Percentiles rank a stretch among this genome's conserved stretches.
Evolutionary conservation across 305 asterid species (phyloP).

Genomic region (Fraxinus floribunda): DNA sequence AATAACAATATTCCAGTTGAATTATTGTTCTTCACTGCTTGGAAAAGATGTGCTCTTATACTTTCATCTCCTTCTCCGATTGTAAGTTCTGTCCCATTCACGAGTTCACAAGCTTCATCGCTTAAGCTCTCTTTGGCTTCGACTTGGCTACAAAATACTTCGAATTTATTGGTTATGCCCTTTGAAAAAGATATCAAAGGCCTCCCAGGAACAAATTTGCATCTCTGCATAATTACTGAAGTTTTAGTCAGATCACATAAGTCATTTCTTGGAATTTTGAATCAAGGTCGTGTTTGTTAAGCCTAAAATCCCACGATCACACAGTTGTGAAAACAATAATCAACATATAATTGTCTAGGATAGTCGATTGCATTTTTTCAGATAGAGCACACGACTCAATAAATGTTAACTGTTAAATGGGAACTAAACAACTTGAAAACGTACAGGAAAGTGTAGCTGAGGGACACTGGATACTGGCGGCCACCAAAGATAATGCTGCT

Average conservation of each 20-base stretch:
- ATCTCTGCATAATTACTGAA: conserved; percentile 75
- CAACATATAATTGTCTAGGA: background rate
- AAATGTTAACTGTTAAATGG: background rate
- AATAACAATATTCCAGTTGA: conserved; percentile 69
- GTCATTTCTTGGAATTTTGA: background rate
- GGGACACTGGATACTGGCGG: conserved; percentile 16
- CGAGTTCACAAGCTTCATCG: conserved; percentile 73
- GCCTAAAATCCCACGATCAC: background rate
- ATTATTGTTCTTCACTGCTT: conserved; percentile 81
- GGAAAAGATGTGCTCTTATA: conserved; percentile 53
- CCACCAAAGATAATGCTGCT: conserved; percentile 16
- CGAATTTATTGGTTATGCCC: conserved; percentile 21
- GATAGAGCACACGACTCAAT: background rate
- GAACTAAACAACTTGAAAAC: conserved; percentile 6
- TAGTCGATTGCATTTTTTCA: background rate
- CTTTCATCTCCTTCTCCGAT: conserved; percentile 54
- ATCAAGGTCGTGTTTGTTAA: background rate
- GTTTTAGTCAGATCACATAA: conserved; percentile 38
- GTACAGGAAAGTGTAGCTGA: conserved; percentile 32
- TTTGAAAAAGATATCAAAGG: conserved; percentile 16
- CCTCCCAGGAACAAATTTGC: conserved; percentile 16
- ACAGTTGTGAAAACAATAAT: background rate
- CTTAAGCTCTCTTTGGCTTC: conserved; percentile 40
- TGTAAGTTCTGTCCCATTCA: conserved; percentile 58
- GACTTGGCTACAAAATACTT: conserved; percentile 44